Evolutionary conservation across 176 grass and related monocot genomes (phyloP), one percentile per base, ranked within the genome.

Genomic region (Poa pratensis): DNA sequence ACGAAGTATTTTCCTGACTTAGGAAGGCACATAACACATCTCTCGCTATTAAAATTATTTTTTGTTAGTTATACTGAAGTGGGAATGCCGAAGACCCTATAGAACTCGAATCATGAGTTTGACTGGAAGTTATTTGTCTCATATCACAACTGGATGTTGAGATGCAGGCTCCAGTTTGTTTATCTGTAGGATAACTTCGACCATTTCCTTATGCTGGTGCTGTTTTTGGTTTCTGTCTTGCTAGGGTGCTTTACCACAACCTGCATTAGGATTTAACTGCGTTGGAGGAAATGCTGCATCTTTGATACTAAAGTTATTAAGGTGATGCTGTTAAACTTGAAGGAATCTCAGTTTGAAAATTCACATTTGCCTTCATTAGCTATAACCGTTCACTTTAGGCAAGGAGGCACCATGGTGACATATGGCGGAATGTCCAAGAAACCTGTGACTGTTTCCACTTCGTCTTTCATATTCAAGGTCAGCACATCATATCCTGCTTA

Each of bases 401-500:
- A 90, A 87, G 91, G 93, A 54, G 89, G 93, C 78, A 98, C 93
- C 24, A 98, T 98, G 95, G 89, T 98, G 79, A 98, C 95, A 75
- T 98, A 98, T 69, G 95, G 95, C 71, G 95, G 95, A 84, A 98
- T 98, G 95, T 98, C 95, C 49, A 98, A 92, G 77, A 88, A 86
- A 90, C 95, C 95, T 87, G 86, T 98, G 14, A 93, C 83, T 79
- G 89, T 91, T 78, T 86, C 95, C 10, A 93, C 95, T 87, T 95
- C 95, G 74, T 93, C 89, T 48, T 98, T 95, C 82, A 98, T 98
- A 80, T 98, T 98, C 75, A 98, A 98, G 95, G 95, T 94, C 23
- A 76, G 88, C 78, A 79, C 69, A 58, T 42, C 62, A 57, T 28
- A 84, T 76, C 48, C 30, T 72, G 24, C 34, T 75, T 40, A 19